A percentile compares a stretch with the other conserved stretches of the same genome.
Conservation (phyloP, 148 eudicot genomes). For the Simmondsia chinensis region DNA sequence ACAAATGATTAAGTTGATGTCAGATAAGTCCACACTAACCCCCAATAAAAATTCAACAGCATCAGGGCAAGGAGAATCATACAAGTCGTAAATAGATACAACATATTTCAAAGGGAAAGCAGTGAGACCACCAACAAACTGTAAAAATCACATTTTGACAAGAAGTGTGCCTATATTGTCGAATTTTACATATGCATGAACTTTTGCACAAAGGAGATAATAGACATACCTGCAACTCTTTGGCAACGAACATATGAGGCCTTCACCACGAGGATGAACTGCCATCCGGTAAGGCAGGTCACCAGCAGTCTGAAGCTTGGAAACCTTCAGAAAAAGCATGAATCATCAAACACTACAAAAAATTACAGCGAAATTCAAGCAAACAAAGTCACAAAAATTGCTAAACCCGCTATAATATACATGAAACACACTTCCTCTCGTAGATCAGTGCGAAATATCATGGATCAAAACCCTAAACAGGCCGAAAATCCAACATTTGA, state of each 20-base stretch:
- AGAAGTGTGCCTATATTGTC: neutral
- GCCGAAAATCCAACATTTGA: too few relatives aligned
- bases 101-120: too few relatives aligned
- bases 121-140: too few relatives aligned
- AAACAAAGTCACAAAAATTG: neutral
- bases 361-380: neutral
- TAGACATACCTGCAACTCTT: conserved; percentile 55
- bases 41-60: too few relatives aligned
- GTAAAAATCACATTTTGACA: neutral
- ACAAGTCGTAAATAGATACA: too few relatives aligned
- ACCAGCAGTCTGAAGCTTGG: conserved; percentile 43
- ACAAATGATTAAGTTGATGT: too few relatives aligned
- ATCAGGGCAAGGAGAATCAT: too few relatives aligned
- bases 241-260: conserved; percentile 63
- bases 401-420: too few relatives aligned
- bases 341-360: conserved; percentile 6
- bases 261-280: conserved; percentile 84
- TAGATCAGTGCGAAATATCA: neutral
- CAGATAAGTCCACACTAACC: too few relatives aligned
- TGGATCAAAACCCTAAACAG: neutral
- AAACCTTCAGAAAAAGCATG: too few relatives aligned
- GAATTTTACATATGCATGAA: neutral
- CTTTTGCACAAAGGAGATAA: neutral
- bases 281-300: conserved; percentile 94
- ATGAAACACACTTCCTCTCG: too few relatives aligned